Evolutionary conservation across 306 rosid genomes (phyloP).

Genomic region (Quillaja saponaria): DNA sequence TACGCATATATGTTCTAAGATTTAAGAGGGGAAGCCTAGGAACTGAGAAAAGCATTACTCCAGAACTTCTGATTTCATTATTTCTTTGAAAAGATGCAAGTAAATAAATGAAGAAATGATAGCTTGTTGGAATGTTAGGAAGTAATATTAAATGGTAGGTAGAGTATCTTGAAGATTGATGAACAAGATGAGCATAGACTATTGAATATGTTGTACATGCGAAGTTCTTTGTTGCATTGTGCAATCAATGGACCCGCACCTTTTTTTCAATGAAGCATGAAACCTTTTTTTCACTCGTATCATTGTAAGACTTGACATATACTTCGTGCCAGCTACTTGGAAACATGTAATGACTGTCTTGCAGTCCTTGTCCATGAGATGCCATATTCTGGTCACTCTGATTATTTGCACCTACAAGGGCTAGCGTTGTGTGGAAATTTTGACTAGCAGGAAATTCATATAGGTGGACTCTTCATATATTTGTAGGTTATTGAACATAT

Average conservation of each 20-base stretch:
- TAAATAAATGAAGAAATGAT: too few species aligned
- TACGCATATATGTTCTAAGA: conserved; percentile 5
- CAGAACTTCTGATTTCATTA: neutral
- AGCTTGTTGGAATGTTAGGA: neutral
- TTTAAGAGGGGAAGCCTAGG: conserved; percentile 4
- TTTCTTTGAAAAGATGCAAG: conserved; percentile 16
- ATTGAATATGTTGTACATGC: too few species aligned
- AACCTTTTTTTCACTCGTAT: neutral
- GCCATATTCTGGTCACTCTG: conserved; percentile 6
- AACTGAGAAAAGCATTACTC: conserved; percentile 6
- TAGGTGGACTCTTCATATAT: conserved; percentile 13
- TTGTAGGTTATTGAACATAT: conserved; percentile 92
- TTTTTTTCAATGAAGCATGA: too few species aligned
- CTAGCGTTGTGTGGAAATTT: neutral
- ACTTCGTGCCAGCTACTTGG: conserved; percentile 10
- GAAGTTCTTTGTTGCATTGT: neutral
- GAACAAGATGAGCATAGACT: neutral
- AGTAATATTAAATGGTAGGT: neutral
- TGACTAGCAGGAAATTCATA: conserved; percentile 21
- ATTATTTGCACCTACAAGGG: conserved; percentile 10
- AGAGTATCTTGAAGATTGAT: neutral
- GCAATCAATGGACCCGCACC: conserved; percentile 1
- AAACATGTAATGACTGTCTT: conserved; percentile 11
- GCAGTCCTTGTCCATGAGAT: conserved; percentile 21
- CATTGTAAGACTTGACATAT: conserved; percentile 2